Evolutionary conservation across 345 rosid species (phyloP), one percentile per base, ranked within the genome.

Genomic region (Cardamine chenopodiifolia): DNA sequence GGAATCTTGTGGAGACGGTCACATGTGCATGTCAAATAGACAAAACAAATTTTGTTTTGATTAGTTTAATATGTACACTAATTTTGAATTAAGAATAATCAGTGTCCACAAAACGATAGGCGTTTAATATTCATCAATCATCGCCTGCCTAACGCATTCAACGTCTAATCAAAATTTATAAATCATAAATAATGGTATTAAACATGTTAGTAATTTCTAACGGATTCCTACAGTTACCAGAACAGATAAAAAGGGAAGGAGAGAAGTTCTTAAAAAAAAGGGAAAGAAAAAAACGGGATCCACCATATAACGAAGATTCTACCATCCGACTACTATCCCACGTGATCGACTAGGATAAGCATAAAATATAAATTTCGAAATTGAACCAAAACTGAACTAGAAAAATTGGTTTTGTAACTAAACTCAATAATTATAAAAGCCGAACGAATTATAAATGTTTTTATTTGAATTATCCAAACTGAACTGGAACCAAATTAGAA

Each of bases 1-100:
- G 81, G 81, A 66, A 71, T 77, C 80, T 77, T 71, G 68, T 59
- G 76, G 81, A 49, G 81, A 72, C 44, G 81, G 81, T 71, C 68
- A 71, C 62, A 66, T 77, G 63, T 71, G 59, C 35, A 23, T 53
- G 6, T 22, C 4, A 4, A 28, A 2, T 68, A 1, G 52, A 68
- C 72, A 37, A 68, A 53, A 11, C 71, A 3, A 53, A 6, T 2
- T 25, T 55, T 18, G 23, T 12, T 65, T 17, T 22, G 42, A 2
- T 23, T 53, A 1, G 13, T 66, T 66, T 34, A 12, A 35, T 35
- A 20, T 61, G 18, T 11, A 42, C 39, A 63, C 68, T 63, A 66
- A 49, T 19, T 29, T 66, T 66, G 47, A 52, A 40, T n/a, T 14
- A 40, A 14, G 17, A 0, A 4, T 37, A 37, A 35, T 3, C 5